A percentile compares a stretch with the other conserved stretches of the same genome.
phyloP scores from a whole-genome alignment of 768 basidiomycete species.

The Nidularia pulvinata region DNA sequence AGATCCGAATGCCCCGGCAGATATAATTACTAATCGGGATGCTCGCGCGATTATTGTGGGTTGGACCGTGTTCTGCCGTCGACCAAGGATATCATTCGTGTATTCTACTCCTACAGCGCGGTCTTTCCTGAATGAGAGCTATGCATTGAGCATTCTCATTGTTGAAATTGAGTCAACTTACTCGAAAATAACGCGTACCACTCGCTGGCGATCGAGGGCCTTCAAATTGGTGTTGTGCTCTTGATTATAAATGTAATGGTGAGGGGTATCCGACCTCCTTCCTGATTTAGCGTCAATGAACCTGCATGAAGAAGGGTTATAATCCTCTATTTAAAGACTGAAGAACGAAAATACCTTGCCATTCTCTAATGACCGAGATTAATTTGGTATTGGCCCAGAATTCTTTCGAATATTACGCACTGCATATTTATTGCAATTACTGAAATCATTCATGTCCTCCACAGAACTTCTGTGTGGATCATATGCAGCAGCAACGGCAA shows the following conservation, averaged over 20 bases:
- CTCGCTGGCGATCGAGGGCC: constrained; percentile 36
- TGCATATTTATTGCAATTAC: constrained; percentile 24
- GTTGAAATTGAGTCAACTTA: constrained; percentile 13
- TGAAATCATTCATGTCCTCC: constrained; percentile 49
- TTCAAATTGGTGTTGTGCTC: constrained; percentile 37
- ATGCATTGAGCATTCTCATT: not conserved
- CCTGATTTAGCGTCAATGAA: constrained; percentile 56
- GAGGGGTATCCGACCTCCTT: constrained; percentile 54
- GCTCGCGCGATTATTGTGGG: constrained; percentile 25
- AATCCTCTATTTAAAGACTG: not conserved
- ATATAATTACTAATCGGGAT: constrained; percentile 45
- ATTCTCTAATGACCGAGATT: constrained; percentile 38
- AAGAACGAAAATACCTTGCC: constrained; percentile 38
- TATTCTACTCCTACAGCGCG: constrained; percentile 55
- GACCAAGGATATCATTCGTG: constrained; percentile 27
- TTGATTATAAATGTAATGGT: constrained; percentile 50
- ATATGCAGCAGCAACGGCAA: constrained; percentile 18
- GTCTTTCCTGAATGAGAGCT: constrained; percentile 20
- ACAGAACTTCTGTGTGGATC: constrained; percentile 42
- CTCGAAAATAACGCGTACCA: constrained; percentile 51
- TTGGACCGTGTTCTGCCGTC: constrained; percentile 12
- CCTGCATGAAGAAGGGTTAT: constrained; percentile 24
- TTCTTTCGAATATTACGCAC: not conserved
- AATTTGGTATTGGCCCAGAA: not conserved
- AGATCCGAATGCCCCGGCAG: constrained; percentile 55